phyloP scores from a whole-genome alignment of 108 stramenopile genomes.

The Chaetoceros tenuissimus region DNA sequence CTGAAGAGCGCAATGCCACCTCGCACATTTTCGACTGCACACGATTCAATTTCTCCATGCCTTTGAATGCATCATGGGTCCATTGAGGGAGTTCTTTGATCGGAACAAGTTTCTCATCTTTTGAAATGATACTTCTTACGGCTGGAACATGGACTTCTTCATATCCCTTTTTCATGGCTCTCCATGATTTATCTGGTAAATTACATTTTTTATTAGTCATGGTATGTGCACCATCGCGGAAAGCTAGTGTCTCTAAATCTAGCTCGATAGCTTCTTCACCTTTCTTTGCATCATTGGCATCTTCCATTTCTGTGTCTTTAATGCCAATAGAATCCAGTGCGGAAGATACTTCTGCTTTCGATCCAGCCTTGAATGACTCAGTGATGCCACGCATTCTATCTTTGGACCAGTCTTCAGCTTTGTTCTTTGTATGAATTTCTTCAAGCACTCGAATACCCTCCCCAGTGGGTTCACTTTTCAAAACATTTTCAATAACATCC shows the following conservation, averaged over 20 bases:
- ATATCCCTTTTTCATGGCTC: conserved; percentile 93
- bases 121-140: conserved; percentile 59
- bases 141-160: conserved; percentile 99
- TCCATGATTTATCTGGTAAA: conserved; percentile 89
- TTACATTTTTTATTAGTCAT: conserved; percentile 93
- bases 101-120: conserved; percentile 66
- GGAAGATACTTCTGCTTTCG: conserved; percentile 32
- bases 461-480: conserved; percentile 67
- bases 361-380: conserved; percentile 27
- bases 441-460: conserved; percentile 83
- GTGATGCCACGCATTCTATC: conserved; percentile 65
- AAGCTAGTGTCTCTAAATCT: conserved; percentile 86
- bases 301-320: conserved; percentile 26
- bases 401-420: conserved; percentile 73
- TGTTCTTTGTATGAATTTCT: conserved; percentile 64
- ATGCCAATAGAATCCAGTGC: conserved; percentile 5
- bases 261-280: conserved; percentile 41
- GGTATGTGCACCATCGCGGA: conserved; percentile 83
- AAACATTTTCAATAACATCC: conserved; percentile 65
- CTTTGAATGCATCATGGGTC: conserved; percentile 89
- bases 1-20: conserved; percentile 78
- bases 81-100: conserved; percentile 92
- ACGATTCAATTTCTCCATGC: conserved; percentile 95
- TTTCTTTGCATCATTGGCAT: conserved; percentile 27
- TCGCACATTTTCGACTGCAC: conserved; percentile 92